Percentiles rank a stretch among this genome's conserved stretches.
Evolutionary conservation across 164 flowering plant species (phyloP).

Genomic region (Chimonanthus salicifolius): DNA sequence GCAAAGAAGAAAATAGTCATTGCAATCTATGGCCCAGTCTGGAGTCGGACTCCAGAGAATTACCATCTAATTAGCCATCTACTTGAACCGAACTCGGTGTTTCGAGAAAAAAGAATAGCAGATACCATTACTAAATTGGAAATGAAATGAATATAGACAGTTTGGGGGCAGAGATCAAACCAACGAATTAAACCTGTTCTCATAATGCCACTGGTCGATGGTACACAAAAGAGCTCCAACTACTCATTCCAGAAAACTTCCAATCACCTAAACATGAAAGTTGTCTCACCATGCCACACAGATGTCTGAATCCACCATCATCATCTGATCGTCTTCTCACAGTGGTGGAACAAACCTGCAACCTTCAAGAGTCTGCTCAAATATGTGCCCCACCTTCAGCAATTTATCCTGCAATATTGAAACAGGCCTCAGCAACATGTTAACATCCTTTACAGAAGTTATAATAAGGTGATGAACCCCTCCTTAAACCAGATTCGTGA

Average conservation of each 20-base stretch:
- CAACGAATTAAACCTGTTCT: background rate
- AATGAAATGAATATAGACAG: too few species aligned
- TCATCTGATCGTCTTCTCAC: slow-evolving; percentile 24
- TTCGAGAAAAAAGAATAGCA: too few species aligned
- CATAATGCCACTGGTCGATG: background rate
- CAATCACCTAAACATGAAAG: background rate
- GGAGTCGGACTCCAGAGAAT: too few species aligned
- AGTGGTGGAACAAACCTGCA: slow-evolving; percentile 69
- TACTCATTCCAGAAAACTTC: background rate
- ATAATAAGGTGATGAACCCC: too few species aligned
- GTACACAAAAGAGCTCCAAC: too few species aligned
- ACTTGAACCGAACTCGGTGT: too few species aligned
- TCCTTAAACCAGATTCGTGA: too few species aligned
- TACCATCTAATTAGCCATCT: too few species aligned
- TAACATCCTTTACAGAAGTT: background rate
- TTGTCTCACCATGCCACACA: background rate
- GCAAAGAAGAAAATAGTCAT: too few species aligned
- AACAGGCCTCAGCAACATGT: background rate
- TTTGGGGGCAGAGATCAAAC: background rate
- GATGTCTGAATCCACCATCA: too few species aligned
- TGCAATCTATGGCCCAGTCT: too few species aligned
- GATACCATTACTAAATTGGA: too few species aligned
- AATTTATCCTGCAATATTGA: slow-evolving; percentile 58
- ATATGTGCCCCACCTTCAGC: slow-evolving; percentile 81
- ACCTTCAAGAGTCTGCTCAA: slow-evolving; percentile 86